Evolutionary conservation across 139 green algal genomes (phyloP).

Genomic region (Picochlorum sp.): DNA sequence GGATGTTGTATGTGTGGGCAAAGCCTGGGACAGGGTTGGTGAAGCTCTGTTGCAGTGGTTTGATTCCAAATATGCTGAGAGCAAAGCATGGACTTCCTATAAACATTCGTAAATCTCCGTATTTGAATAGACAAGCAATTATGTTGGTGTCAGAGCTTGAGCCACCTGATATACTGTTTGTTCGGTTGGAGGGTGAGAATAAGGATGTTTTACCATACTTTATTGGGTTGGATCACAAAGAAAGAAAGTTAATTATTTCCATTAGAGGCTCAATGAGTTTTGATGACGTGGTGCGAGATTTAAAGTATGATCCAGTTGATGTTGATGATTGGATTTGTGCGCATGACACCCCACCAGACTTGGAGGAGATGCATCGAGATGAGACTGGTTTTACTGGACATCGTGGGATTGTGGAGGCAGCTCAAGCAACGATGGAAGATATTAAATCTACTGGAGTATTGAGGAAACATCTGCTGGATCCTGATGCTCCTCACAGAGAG

Average conservation of each 20-base stretch:
- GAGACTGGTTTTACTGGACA: slow-evolving; percentile 25
- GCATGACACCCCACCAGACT: slow-evolving; percentile 11
- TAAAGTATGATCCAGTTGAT: slow-evolving; percentile 43
- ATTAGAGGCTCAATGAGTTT: slow-evolving; percentile 47
- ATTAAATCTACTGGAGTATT: slow-evolving; percentile 15
- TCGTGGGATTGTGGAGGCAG: slow-evolving; percentile 48
- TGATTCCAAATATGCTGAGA: neutral
- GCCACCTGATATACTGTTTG: slow-evolving; percentile 29
- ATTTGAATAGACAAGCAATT: slow-evolving; percentile 30
- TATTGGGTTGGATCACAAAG: slow-evolving; percentile 37
- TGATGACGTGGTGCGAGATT: slow-evolving; percentile 53
- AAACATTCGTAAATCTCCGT: neutral
- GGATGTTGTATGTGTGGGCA: slow-evolving; percentile 41
- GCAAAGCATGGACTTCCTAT: neutral
- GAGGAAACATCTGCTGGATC: slow-evolving; percentile 9
- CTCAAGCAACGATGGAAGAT: slow-evolving; percentile 25
- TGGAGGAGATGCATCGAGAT: neutral
- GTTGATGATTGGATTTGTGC: slow-evolving; percentile 37
- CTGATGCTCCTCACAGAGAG: slow-evolving; percentile 12
- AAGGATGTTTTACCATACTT: slow-evolving; percentile 49
- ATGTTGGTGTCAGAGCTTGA: slow-evolving; percentile 35
- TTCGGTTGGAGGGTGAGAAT: slow-evolving; percentile 25
- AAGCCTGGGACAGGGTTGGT: slow-evolving; percentile 26
- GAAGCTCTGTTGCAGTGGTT: slow-evolving; percentile 32
- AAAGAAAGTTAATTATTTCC: slow-evolving; percentile 35